Conservation (phyloP, 2,329 filamentous ascomycete species). For the Microsporum audouinii region DNA sequence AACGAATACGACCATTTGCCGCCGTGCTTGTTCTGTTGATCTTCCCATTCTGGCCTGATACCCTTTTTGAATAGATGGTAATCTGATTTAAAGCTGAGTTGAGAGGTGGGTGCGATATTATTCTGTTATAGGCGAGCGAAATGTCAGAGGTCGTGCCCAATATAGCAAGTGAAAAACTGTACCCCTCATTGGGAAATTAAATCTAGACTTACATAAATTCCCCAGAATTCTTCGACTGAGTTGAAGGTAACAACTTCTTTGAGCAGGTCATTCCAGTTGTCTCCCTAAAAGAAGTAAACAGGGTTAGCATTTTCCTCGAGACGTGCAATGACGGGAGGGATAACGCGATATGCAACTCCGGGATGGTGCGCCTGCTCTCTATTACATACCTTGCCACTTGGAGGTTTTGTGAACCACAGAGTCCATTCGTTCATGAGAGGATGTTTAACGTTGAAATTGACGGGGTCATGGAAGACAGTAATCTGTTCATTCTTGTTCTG, state of each 20-base stretch:
- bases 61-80: constrained; percentile 99
- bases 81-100: constrained; percentile 93
- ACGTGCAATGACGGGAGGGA: neutral
- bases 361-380: neutral
- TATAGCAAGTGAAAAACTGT: constrained; percentile 6
- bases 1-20: constrained; percentile 98
- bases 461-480: constrained; percentile 95
- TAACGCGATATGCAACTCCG: neutral
- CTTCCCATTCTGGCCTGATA: constrained; percentile 96
- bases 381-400: constrained; percentile 70
- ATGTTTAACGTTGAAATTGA: constrained; percentile 99
- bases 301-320: constrained; percentile 10
- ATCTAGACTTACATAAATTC: constrained; percentile 68
- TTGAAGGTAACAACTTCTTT: constrained; percentile 99
- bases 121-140: constrained; percentile 51
- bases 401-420: constrained; percentile 97
- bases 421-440: constrained; percentile 97
- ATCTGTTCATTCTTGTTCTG: constrained; percentile 45
- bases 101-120: constrained; percentile 93
- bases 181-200: neutral
- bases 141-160: neutral
- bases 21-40: constrained; percentile 95
- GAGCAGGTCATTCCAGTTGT: constrained; percentile 96
- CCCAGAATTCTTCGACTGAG: constrained; percentile 99
- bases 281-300: constrained; percentile 48